These are phyloP conservation scores for Boletus mariae DNA, from an alignment of 1,284 basidiomycete genomes.

Conservation along the genomic window DNA sequence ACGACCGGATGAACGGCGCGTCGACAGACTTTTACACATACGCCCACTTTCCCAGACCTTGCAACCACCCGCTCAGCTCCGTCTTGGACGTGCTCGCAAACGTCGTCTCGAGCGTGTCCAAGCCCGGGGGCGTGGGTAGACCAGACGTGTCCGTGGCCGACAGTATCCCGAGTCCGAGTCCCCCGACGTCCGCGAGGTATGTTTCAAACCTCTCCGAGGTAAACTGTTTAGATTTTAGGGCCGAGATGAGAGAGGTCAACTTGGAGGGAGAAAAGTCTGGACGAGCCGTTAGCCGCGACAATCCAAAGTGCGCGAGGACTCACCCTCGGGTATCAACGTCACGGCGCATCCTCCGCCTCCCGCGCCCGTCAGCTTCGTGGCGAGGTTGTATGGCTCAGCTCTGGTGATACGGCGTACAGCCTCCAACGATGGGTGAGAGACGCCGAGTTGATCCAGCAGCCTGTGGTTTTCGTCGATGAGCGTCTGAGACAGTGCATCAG, in stretches of 20 bases:
- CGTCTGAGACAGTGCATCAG: conserved; percentile 40
- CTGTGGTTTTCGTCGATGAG: conserved; percentile 89
- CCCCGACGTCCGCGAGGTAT: conserved; percentile 91
- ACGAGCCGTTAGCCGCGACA: conserved; percentile 10
- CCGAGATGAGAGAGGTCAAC: conserved; percentile 55
- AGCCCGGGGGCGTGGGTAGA: conserved; percentile 31
- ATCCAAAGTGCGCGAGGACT: conserved; percentile 19
- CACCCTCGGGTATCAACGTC: conserved; percentile 89
- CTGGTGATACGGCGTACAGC: conserved; percentile 71
- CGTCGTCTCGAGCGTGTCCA: conserved; percentile 38
- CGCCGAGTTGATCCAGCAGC: conserved; percentile 85
- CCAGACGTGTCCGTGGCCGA: conserved; percentile 1
- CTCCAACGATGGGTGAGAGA: conserved; percentile 89
- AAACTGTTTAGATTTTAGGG: conserved; percentile 42
- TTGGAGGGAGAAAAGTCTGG: conserved; percentile 57
- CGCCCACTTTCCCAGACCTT: conserved; percentile 57
- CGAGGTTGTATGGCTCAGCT: conserved; percentile 62
- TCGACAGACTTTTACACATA: conserved; percentile 43
- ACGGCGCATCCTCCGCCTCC: conserved; percentile 99
- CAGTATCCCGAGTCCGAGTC: conserved; percentile 85
- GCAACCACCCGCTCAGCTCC: conserved; percentile 58
- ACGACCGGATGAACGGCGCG: conserved; percentile 4
- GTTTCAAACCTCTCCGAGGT: conserved; percentile 71
- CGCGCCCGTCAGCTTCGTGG: conserved; percentile 97
- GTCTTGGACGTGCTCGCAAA: conserved; percentile 47